Percentiles rank a stretch among this genome's conserved stretches.
phyloP scores from a whole-genome alignment of 441 rosid genomes.

The Melianthus villosus region DNA sequence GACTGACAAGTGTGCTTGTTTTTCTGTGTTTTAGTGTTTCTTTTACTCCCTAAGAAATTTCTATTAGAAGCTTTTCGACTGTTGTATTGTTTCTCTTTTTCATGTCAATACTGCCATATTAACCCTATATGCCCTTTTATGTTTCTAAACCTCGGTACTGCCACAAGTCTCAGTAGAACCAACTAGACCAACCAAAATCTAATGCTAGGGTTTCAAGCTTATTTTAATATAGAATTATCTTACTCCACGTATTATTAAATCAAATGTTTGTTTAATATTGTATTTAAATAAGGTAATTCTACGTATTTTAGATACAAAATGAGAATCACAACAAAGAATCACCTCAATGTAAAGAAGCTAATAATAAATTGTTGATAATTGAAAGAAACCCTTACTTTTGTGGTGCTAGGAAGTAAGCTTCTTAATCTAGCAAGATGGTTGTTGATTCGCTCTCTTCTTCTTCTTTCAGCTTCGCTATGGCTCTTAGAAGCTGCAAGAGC shows the following conservation, averaged over 20 bases:
- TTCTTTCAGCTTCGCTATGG: slow-evolving; percentile 92
- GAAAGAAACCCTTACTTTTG: slow-evolving; percentile 99
- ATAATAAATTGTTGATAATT: too few species aligned
- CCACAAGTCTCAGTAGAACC: slow-evolving; percentile 17
- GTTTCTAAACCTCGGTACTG: slow-evolving; percentile 68
- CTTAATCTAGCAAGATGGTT: slow-evolving; percentile 86
- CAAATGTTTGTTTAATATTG: too few species aligned
- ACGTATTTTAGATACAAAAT: too few species aligned
- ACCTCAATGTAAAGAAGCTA: too few species aligned
- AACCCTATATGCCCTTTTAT: slow-evolving; percentile 28
- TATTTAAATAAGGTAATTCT: slow-evolving; percentile 15
- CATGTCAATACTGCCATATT: slow-evolving; percentile 42
- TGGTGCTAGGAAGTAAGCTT: slow-evolving; percentile 81
- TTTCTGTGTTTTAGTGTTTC: too few species aligned
- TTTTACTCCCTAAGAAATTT: too few species aligned
- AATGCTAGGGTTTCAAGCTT: too few species aligned
- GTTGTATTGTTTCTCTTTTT: slow-evolving; percentile 57
- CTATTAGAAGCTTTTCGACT: slow-evolving; percentile 48
- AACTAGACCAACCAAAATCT: too few species aligned
- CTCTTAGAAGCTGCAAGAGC: slow-evolving; percentile 94
- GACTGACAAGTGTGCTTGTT: too few species aligned
- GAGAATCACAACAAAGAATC: too few species aligned
- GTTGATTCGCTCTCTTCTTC: slow-evolving; percentile 86
- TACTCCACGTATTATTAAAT: too few species aligned
- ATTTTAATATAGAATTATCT: too few species aligned